Base-by-base conservation (phyloP, 2,329 filamentous ascomycete species). In the Neurospora crassa region DNA sequence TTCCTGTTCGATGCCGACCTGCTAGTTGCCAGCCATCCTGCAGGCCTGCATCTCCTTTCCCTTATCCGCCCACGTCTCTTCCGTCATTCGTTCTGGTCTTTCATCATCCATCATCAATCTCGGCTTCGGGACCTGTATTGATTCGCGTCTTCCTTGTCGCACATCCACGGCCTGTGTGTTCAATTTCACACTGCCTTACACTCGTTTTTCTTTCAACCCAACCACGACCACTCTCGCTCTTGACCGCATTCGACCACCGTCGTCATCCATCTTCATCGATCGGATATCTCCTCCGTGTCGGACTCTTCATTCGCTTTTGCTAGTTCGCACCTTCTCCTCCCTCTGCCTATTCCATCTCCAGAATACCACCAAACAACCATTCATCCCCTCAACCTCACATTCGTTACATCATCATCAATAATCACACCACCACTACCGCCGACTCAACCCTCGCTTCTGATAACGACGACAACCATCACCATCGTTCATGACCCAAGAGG, bases 31-130 rank as follows among this genome's bases (percentile, higher is more conserved):
- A 63, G 53, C 53, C 53, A 29, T 71, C 40, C 69, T 59, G 40
- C 41, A 47, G 59, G 34, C 43, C 29, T 42, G 24, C 42, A 42
- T 63, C 67, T 67, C 68, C 53, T 63, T 63, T 63, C 53, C 37
- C 42, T 24, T 71, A 42, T 43, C 63, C 18, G 18, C 24, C 18
- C 24, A 63, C 53, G 53, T 3, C 24, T 8, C 53, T 72, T 70
- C 69, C 67, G 67, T 47, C 43, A 69, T 69, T 67, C 69, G 43
- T 59, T 67, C 24, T 34, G 53, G 16, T 14, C 53, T 63, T 63
- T 63, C 53, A 63, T 63, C 53, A 63, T 63, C 16, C 29, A 29
- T 29, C 29, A 29, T 29, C 29, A 29, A 24, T 34, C 53, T 29
- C 34, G 53, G 53, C 14, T 34, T 63, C 53, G 53, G 42, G 53